phyloP scores from a whole-genome alignment of 2,329 filamentous ascomycete species.

The Fulvia fulva region DNA sequence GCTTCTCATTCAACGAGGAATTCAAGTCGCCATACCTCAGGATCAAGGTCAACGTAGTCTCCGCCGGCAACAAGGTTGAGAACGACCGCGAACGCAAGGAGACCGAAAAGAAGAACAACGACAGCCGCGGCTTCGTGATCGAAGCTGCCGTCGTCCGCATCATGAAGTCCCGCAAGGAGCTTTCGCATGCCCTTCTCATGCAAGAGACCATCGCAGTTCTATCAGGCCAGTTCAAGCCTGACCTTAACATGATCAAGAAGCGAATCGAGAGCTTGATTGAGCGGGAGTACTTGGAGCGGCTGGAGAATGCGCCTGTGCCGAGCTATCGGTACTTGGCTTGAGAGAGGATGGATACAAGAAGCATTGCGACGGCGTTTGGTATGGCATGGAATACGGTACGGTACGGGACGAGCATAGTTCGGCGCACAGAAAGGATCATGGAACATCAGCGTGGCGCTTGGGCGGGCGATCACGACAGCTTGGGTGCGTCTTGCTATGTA shows the following conservation, averaged over 20 bases:
- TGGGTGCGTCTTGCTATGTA: neutral
- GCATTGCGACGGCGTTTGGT: neutral
- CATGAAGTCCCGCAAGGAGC: conserved; percentile 80
- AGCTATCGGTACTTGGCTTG: conserved; percentile 70
- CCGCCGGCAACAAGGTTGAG: conserved; percentile 77
- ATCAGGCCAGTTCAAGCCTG: conserved; percentile 66
- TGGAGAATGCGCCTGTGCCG: conserved; percentile 60
- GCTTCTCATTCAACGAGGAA: conserved; percentile 74
- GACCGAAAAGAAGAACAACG: conserved; percentile 72
- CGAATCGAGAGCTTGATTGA: conserved; percentile 74
- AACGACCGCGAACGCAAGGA: conserved; percentile 62
- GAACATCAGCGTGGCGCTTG: neutral
- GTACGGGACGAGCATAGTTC: neutral
- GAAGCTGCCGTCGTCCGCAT: conserved; percentile 76
- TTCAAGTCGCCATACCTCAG: conserved; percentile 81
- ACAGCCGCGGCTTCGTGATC: conserved; percentile 65
- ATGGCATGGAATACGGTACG: neutral
- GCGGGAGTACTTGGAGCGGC: conserved; percentile 72
- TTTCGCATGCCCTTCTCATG: conserved; percentile 65
- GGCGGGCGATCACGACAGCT: neutral
- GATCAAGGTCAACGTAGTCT: conserved; percentile 85
- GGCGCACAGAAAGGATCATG: neutral
- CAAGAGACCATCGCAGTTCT: conserved; percentile 70
- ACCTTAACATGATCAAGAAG: conserved; percentile 73
- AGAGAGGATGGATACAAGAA: neutral